Evolutionary conservation across 257 asterid genomes (phyloP), one percentile per base, ranked within the genome.

Genomic region (Solanum sejunctum): DNA sequence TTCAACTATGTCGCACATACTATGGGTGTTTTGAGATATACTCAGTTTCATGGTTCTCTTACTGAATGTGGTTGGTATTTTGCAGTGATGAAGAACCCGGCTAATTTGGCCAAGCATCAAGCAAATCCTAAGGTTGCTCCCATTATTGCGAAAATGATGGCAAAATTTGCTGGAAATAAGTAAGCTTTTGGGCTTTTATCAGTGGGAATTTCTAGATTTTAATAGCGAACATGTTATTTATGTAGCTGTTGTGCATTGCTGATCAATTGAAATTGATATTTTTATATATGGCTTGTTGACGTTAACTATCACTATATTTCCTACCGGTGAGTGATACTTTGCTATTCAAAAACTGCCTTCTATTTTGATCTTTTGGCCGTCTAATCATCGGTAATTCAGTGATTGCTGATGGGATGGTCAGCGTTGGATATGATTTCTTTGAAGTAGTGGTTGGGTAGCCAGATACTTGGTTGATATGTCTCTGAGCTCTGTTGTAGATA

Each of bases 71-170:
- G 61, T 11, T 49, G 43, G 41, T 75, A 15, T 49, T 49, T 75
- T 88, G 90, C 93, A 96, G 98, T 96, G 60, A 96, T 96, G 99
- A 95, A 93, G 90, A 94, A 95, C 89, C 98, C 98, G 60, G 95
- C 98, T 28, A 96, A 94, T 91, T 85, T 96, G 88, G 97, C 95
- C 83, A 92, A 96, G 89, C 97, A 96, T 90, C 98, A 95, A 85
- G 90, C 92, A 11, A 96, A 96, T 71, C 99, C 98, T 20, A 95
- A 95, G 91, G 95, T 96, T 86, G 97, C 99, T 83, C 98, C 98
- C 8, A 90, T 95, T 16, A 93, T 95, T 77, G 88, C 94, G 0
- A 95, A 96, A 71, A 93, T 95, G 98, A 95, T 95, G 99, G 52
- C 93, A 52, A 92, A 93, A 88, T 94, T 96, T 86, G 97, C 85